These are phyloP conservation scores for Annona cherimola DNA, from an alignment of 164 flowering plant species.

Conservation along the genomic window DNA sequence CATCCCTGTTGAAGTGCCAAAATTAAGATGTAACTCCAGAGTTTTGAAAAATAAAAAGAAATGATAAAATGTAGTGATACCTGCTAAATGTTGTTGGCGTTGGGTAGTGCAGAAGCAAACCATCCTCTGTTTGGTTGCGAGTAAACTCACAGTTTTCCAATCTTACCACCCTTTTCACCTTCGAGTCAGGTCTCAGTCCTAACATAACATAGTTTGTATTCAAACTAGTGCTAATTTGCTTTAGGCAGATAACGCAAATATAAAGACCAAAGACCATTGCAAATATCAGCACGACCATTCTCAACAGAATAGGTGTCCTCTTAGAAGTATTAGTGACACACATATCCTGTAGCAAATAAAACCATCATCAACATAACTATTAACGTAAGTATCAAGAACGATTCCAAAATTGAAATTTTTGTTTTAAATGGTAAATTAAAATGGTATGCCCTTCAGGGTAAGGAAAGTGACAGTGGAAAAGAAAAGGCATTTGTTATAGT, in stretches of 20 bases:
- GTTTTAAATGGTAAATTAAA: too few relatives aligned
- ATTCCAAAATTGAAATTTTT: background rate
- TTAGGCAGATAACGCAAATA: constrained; percentile 46
- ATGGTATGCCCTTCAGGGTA: background rate
- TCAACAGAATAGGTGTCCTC: constrained; percentile 41
- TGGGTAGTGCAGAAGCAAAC: constrained; percentile 52
- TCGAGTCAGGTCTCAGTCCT: constrained; percentile 7
- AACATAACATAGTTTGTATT: constrained; percentile 11
- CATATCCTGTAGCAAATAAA: constrained; percentile 31
- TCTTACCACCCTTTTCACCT: background rate
- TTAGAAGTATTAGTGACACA: constrained; percentile 38
- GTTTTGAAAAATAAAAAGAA: constrained; percentile 1
- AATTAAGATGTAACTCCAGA: background rate
- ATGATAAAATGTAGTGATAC: constrained; percentile 16
- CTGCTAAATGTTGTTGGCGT: constrained; percentile 49
- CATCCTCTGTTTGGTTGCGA: constrained; percentile 26
- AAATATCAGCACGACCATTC: constrained; percentile 40
- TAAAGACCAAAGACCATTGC: constrained; percentile 50
- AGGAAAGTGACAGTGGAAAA: background rate
- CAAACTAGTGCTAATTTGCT: constrained; percentile 27
- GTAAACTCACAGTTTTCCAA: constrained; percentile 25
- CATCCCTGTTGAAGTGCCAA: constrained; percentile 30
- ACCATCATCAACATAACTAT: background rate
- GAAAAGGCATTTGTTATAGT: background rate
- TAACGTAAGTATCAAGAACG: background rate